These are phyloP conservation scores for Ganoderma meredithae DNA, from an alignment of 1,284 basidiomycete genomes.

Conservation along the genomic window DNA sequence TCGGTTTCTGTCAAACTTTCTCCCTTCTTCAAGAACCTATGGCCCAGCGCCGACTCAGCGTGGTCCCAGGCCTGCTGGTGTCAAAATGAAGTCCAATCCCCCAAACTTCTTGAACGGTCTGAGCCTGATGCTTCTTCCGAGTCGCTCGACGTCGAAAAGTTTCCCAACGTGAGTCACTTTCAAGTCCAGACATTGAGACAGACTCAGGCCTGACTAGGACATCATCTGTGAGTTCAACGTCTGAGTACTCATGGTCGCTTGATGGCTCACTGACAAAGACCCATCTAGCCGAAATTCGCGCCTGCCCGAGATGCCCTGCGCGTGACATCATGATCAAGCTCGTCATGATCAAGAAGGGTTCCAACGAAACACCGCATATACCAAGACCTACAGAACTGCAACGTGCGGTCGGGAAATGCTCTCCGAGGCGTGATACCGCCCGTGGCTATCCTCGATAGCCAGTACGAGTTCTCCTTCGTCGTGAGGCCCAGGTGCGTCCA, in stretches of 20 bases:
- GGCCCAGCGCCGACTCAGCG: no score
- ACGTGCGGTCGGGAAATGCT: background rate
- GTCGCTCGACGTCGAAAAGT: background rate
- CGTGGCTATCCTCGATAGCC: constrained; percentile 14
- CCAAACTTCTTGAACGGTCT: no score
- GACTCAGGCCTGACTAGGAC: background rate
- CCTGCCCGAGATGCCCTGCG: background rate
- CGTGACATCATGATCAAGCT: constrained; percentile 17
- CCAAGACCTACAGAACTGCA: background rate
- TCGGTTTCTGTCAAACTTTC: no score
- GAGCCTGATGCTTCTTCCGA: no score
- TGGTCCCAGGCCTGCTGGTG: no score
- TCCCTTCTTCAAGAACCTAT: no score
- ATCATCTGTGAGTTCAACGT: background rate
- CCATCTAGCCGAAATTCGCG: background rate
- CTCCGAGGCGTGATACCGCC: constrained; percentile 5
- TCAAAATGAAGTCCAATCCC: no score
- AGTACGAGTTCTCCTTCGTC: constrained; percentile 11
- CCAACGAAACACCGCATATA: constrained; percentile 9
- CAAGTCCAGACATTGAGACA: no score
- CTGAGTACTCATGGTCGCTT: no score
- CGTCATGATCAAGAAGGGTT: background rate
- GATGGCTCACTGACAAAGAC: background rate
- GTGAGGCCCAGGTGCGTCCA: constrained; percentile 21
- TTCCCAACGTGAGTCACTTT: background rate